A percentile compares a stretch with the other conserved stretches of the same genome.
Conservation (phyloP, 148 eudicot species). For the Rhododendron ferrugineum region DNA sequence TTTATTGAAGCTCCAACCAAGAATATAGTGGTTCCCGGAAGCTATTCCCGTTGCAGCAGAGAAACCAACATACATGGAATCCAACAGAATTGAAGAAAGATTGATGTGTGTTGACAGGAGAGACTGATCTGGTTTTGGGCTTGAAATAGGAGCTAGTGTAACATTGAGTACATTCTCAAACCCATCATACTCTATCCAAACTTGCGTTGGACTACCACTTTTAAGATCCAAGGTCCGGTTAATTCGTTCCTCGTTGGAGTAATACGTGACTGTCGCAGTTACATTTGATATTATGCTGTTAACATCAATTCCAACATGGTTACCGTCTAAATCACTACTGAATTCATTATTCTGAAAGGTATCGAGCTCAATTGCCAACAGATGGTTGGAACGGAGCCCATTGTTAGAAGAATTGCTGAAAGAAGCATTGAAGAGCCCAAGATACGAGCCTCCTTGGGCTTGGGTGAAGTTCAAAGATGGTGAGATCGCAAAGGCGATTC, state of each 20-base stretch:
- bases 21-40: no score
- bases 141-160: no score
- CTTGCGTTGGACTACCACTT: not conserved
- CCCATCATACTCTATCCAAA: constrained; percentile 26
- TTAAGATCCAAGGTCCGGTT: not conserved
- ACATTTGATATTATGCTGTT: constrained; percentile 6
- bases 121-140: no score
- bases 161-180: not conserved
- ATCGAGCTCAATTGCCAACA: constrained; percentile 17
- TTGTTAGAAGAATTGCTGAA: not conserved
- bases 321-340: not conserved
- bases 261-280: constrained; percentile 13
- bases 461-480: constrained; percentile 11
- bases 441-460: constrained; percentile 3
- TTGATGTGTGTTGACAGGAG: no score
- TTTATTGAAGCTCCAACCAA: no score
- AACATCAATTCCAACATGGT: not conserved
- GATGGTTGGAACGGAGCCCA: no score
- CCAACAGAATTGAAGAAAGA: no score
- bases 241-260: no score
- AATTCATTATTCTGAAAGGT: constrained; percentile 18
- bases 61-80: no score
- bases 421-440: constrained; percentile 20
- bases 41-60: no score
- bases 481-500: constrained; percentile 20